Evolutionary conservation across 1,284 basidiomycete genomes (phyloP), one percentile per base, ranked within the genome.

Genomic region (Gymnopus androsaceus): DNA sequence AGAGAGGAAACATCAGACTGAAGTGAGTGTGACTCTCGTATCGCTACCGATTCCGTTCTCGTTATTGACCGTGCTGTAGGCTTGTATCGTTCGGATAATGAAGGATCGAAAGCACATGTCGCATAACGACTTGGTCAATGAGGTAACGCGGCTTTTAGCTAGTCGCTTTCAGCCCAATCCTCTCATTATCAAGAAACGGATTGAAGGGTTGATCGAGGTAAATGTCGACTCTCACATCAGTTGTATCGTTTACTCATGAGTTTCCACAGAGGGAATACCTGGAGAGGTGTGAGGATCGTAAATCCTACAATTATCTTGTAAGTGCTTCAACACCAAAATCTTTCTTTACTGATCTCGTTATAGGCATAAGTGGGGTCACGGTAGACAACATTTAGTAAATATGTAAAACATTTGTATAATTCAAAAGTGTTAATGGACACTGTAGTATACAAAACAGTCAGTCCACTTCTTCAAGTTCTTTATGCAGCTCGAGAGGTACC

Each of bases 71-170:
- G 17, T 34, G 38, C 14, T 38, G n/a, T 62, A 97, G 94, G 95
- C 95, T 1, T 98, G 94, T 67, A 92, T 99, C 59, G 97, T 99
- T 23, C 87, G 97, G 37, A 88, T 98, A 36, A 99, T 99, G 97
- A 99, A 99, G 76, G 89, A 94, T 67, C 78, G 95, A 59, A 98
- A 98, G 71, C 83, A 83, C 55, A 87, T 98, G 84, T 74, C 78
- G 5, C 95, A 98, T 69, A 93, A 88, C 60, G 94, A 96, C 58
- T 81, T 99, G 15, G 81, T 98, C 55, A 90, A 90, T 63, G 95
- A 99, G 72, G 94, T 95, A 25, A 92, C 93, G 36, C 82, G 85
- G 15, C 96, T 98, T 67, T 75, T 99, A 2, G 77, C 88, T 12
- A 77, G 76, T 57, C 84, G 97, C 3, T 99, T 99, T 79, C 83